Percentiles rank a stretch among this genome's conserved stretches.
These are phyloP conservation scores for Macrocybe gigantea DNA, from an alignment of 768 basidiomycete species.

Conservation along the genomic window DNA sequence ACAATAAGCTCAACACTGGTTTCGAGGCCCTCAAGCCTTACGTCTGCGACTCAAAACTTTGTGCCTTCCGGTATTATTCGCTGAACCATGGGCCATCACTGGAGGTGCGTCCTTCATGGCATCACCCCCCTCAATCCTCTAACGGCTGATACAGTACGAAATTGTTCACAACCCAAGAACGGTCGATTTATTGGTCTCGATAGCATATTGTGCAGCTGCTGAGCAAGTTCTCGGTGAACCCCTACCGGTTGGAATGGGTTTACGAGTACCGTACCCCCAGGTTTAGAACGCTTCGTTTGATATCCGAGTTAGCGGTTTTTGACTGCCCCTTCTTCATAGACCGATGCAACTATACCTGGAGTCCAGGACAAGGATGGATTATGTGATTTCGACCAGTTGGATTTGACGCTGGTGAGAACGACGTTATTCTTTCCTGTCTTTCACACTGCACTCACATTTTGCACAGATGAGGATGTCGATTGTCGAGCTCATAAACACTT, in stretches of 20 bases:
- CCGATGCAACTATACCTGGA: background rate
- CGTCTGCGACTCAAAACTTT: conserved; percentile 61
- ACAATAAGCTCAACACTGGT: conserved; percentile 44
- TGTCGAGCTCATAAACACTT: conserved; percentile 31
- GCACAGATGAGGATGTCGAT: conserved; percentile 44
- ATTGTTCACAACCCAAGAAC: conserved; percentile 57
- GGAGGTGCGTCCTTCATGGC: conserved; percentile 35
- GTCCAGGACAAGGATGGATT: conserved; percentile 28
- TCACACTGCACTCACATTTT: background rate
- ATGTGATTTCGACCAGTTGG: conserved; percentile 48
- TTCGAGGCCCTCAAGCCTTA: conserved; percentile 68
- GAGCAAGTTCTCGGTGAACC: conserved; percentile 52
- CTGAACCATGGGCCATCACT: conserved; percentile 62
- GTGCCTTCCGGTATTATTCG: conserved; percentile 64
- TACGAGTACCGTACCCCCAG: conserved; percentile 42
- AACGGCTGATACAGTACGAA: conserved; percentile 44
- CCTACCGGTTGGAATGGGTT: conserved; percentile 52
- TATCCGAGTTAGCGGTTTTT: background rate
- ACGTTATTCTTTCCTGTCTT: background rate
- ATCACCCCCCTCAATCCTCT: too few relatives aligned
- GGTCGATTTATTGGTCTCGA: conserved; percentile 64
- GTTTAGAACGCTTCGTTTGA: conserved; percentile 5
- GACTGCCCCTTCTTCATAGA: background rate
- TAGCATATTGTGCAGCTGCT: conserved; percentile 51
- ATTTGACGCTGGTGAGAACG: conserved; percentile 23